phyloP scores from a whole-genome alignment of 2,329 filamentous ascomycete species.

The Diaporthe australafricana region DNA sequence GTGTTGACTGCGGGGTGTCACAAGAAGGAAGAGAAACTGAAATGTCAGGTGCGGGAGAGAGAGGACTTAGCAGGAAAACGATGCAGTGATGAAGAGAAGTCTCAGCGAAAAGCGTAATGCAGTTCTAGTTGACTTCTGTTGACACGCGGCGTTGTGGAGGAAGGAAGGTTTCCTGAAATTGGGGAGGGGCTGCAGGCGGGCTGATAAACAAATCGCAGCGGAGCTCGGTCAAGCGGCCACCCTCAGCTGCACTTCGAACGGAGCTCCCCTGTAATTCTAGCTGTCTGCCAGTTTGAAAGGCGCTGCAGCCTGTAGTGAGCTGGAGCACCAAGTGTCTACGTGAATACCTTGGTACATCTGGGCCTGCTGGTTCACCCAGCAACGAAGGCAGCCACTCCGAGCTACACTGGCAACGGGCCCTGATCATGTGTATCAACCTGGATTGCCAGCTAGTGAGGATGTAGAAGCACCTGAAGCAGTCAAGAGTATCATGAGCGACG shows the following conservation, averaged over 20 bases:
- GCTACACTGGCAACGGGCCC: background rate
- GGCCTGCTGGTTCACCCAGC: conserved; percentile 8
- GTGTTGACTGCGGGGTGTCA: background rate
- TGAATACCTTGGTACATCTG: background rate
- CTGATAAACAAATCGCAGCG: conserved; percentile 3
- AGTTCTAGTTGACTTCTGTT: conserved; percentile 24
- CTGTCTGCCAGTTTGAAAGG: background rate
- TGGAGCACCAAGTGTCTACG: background rate
- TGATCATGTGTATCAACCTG: background rate
- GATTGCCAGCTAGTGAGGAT: background rate
- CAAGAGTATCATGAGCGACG: background rate
- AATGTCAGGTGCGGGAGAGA: background rate
- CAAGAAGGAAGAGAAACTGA: background rate
- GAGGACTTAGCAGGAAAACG: conserved; percentile 11
- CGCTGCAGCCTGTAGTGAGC: background rate
- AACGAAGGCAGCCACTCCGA: background rate
- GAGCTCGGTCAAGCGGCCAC: background rate
- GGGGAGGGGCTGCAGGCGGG: background rate
- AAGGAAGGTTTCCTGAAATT: conserved; percentile 3
- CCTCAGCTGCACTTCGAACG: background rate
- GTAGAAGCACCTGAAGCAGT: background rate
- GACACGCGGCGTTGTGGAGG: conserved; percentile 2
- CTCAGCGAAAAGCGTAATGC: conserved; percentile 28
- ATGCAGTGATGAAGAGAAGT: conserved; percentile 24
- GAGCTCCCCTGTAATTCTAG: background rate